These are phyloP conservation scores for Pseudogymnoascus sp. DNA, from an alignment of 2,329 filamentous ascomycete genomes.

Conservation along the genomic window DNA sequence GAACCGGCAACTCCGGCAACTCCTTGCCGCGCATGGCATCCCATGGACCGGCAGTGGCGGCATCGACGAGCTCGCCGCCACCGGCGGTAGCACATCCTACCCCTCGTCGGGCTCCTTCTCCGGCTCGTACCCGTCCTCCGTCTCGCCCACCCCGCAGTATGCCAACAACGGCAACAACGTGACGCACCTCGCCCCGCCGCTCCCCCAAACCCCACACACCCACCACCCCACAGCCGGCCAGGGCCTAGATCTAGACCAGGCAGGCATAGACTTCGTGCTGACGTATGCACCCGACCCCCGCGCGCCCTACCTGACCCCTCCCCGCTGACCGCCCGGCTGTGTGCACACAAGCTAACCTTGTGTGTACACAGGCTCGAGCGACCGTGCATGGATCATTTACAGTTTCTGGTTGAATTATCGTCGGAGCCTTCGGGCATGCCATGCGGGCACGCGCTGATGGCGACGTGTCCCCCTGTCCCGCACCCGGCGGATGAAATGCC, in stretches of 20 bases:
- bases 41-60: slow-evolving; percentile 26
- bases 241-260: slow-evolving; percentile 64
- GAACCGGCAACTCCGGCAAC: slow-evolving; percentile 61
- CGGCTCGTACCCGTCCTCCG: slow-evolving; percentile 36
- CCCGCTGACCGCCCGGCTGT: not conserved
- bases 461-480: slow-evolving; percentile 70
- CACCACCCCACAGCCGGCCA: not conserved
- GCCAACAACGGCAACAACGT: not conserved
- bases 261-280: slow-evolving; percentile 84
- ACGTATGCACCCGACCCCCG: slow-evolving; percentile 57
- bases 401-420: slow-evolving; percentile 53
- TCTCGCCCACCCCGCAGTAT: slow-evolving; percentile 1
- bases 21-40: slow-evolving; percentile 47
- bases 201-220: not conserved
- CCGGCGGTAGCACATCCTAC: slow-evolving; percentile 39
- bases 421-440: slow-evolving; percentile 55
- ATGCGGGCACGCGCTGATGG: slow-evolving; percentile 90
- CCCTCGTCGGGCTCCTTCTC: slow-evolving; percentile 50
- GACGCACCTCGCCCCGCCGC: not conserved
- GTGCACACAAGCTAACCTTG: slow-evolving; percentile 35
- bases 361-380: slow-evolving; percentile 64
- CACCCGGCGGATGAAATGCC: slow-evolving; percentile 34
- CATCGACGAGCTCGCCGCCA: slow-evolving; percentile 22
- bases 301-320: not conserved
- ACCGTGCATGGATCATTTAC: slow-evolving; percentile 87